Evolutionary conservation across 352 stramenopile genomes (phyloP).

Genomic region (Globisporangium ultimum): DNA sequence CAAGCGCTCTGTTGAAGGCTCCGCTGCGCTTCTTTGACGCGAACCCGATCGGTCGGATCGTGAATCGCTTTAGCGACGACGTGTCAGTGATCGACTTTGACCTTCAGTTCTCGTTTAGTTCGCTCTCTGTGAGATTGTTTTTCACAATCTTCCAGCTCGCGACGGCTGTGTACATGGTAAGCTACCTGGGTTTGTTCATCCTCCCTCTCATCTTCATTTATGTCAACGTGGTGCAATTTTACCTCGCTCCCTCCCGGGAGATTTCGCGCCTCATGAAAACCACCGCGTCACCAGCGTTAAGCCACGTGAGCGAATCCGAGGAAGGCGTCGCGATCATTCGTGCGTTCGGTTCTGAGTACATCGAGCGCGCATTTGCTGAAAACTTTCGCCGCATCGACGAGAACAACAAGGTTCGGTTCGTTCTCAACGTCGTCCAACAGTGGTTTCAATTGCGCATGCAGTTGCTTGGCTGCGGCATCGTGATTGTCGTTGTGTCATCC

Average conservation of each 20-base stretch:
- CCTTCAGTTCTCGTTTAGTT: constrained; percentile 12
- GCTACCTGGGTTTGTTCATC: constrained; percentile 60
- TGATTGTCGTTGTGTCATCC: constrained; percentile 34
- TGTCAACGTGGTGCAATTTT: constrained; percentile 8
- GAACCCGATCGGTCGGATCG: constrained; percentile 78
- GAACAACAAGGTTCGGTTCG: constrained; percentile 29
- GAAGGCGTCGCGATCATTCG: constrained; percentile 36
- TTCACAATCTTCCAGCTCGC: constrained; percentile 57
- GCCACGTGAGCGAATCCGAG: constrained; percentile 28
- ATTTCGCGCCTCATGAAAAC: constrained; percentile 31
- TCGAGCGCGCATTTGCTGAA: constrained; percentile 22
- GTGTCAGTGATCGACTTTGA: constrained; percentile 83
- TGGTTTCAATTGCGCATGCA: constrained; percentile 56
- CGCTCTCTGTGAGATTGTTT: constrained; percentile 40
- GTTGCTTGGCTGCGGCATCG: constrained; percentile 37
- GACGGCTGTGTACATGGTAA: constrained; percentile 60
- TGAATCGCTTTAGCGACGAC: constrained; percentile 85
- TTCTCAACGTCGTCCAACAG: constrained; percentile 11
- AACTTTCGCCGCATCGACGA: constrained; percentile 16
- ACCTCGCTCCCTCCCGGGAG: constrained; percentile 29
- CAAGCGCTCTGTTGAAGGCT: constrained; percentile 60
- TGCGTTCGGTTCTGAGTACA: constrained; percentile 22
- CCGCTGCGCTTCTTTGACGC: constrained; percentile 88
- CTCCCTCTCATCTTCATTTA: constrained; percentile 38
- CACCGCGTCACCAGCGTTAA: constrained; percentile 29